These are phyloP conservation scores for Mucor saturninus DNA, from an alignment of 371 early-diverging fungal genomes.

Conservation along the genomic window DNA sequence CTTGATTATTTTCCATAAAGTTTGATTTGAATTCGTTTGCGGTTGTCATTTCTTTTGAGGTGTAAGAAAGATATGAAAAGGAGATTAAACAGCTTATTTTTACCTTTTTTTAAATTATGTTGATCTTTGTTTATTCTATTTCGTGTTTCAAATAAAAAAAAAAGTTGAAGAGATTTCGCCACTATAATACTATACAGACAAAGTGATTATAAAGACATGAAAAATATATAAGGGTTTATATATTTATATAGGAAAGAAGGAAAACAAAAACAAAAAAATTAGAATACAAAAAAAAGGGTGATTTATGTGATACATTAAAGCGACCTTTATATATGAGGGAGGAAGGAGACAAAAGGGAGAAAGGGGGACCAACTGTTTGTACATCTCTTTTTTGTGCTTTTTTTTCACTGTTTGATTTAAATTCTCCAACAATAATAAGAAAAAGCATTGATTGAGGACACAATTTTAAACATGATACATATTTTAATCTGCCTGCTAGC, in stretches of 20 bases:
- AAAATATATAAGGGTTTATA: neutral
- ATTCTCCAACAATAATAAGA: too few relatives aligned
- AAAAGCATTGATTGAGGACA: too few relatives aligned
- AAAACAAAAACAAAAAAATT: constrained; percentile 6
- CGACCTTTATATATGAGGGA: constrained; percentile 12
- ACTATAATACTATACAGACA: constrained; percentile 7
- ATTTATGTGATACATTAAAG: constrained; percentile 21
- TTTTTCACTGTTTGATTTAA: neutral
- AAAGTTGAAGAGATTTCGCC: neutral
- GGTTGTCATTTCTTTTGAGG: neutral
- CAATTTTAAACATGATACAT: constrained; percentile 15
- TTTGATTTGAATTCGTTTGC: constrained; percentile 13
- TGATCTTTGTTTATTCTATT: constrained; percentile 7
- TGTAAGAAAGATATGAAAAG: neutral
- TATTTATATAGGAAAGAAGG: constrained; percentile 5
- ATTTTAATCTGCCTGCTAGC: constrained; percentile 4
- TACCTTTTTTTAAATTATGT: constrained; percentile 1
- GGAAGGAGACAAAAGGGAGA: constrained; percentile 1
- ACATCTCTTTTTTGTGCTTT: too few relatives aligned
- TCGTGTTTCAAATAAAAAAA: neutral
- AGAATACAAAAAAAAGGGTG: constrained; percentile 7
- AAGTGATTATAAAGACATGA: constrained; percentile 4
- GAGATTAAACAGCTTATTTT: neutral
- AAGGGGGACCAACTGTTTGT: neutral
- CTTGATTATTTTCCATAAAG: constrained; percentile 16